A percentile compares a stretch with the other conserved stretches of the same genome.
Conservation (phyloP, 2,329 filamentous ascomycete genomes). For the Aulographum hederae region DNA sequence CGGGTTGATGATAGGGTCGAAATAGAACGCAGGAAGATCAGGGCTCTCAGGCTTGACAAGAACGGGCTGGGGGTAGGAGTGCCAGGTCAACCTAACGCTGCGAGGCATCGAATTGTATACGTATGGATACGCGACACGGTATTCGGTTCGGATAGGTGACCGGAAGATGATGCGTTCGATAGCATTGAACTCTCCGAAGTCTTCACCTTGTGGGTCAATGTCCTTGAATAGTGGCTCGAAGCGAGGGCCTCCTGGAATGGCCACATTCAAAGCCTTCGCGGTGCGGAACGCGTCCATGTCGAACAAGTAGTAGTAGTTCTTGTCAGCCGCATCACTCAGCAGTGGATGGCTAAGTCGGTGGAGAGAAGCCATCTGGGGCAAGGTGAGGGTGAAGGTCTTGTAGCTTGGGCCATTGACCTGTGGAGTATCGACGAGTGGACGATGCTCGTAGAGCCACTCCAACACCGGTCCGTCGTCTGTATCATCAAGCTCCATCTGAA, state of each 20-base stretch:
- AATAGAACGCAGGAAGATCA: conserved; percentile 87
- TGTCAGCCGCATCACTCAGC: conserved; percentile 79
- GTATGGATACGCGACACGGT: conserved; percentile 83
- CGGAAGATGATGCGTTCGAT: conserved; percentile 99
- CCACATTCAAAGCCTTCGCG: conserved; percentile 91
- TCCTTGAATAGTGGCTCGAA: conserved; percentile 98
- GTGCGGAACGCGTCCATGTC: conserved; percentile 89
- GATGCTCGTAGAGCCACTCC: conserved; percentile 96
- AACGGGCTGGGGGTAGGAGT: conserved; percentile 82
- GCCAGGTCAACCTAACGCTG: conserved; percentile 85
- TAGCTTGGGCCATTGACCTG: conserved; percentile 97
- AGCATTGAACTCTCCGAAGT: conserved; percentile 98
- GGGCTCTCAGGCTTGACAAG: conserved; percentile 79
- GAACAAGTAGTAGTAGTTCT: conserved; percentile 97
- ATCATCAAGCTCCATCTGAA: conserved; percentile 96
- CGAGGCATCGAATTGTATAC: conserved; percentile 92
- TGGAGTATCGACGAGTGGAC: conserved; percentile 72
- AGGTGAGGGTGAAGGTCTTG: conserved; percentile 79
- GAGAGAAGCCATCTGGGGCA: conserved; percentile 91
- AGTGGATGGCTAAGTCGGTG: conserved; percentile 84
- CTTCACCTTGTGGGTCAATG: conserved; percentile 94
- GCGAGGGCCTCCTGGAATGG: conserved; percentile 88
- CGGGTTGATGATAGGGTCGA: conserved; percentile 93
- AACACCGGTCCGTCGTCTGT: conserved; percentile 78
- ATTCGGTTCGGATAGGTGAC: conserved; percentile 84